Evolutionary conservation across 768 basidiomycete genomes (phyloP).

Genomic region (Amanita fuliginea): DNA sequence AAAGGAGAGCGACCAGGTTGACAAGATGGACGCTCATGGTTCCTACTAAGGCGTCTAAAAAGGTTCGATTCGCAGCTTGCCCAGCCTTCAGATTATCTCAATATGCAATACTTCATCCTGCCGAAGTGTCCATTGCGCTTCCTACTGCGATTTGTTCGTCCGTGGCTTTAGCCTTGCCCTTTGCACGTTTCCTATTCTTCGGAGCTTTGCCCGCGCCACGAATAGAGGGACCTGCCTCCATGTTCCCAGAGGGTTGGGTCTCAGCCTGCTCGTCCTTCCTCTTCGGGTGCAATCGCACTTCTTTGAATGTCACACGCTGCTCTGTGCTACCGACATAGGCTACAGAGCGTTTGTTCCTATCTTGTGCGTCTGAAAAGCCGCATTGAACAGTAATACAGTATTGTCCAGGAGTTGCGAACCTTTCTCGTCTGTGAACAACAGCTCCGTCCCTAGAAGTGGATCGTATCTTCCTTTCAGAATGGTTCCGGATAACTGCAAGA

Average conservation of each 20-base stretch:
- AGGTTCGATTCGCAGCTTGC: no score
- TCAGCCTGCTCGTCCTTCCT: neutral
- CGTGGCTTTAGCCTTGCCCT: constrained; percentile 7
- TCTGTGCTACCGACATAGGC: constrained; percentile 50
- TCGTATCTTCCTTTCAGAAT: constrained; percentile 64
- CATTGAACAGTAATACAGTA: neutral
- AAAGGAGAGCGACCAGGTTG: no score
- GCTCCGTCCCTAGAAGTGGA: constrained; percentile 54
- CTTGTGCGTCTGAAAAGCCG: constrained; percentile 23
- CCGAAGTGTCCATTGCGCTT: constrained; percentile 2
- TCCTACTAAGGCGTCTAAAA: no score
- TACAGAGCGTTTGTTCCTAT: constrained; percentile 34
- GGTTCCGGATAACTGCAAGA: constrained; percentile 66
- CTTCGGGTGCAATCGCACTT: constrained; percentile 48
- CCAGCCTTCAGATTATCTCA: no score
- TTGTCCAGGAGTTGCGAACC: constrained; percentile 21
- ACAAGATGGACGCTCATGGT: no score
- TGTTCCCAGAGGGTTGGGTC: no score
- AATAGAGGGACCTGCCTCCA: neutral
- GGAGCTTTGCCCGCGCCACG: neutral
- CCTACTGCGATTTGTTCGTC: constrained; percentile 2
- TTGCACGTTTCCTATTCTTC: constrained; percentile 7
- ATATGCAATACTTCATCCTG: neutral
- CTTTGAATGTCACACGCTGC: constrained; percentile 62
- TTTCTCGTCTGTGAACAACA: constrained; percentile 64